Evolutionary conservation across 140 eudicot genomes (phyloP), one percentile per base, ranked within the genome.

Genomic region (Erigeron philadelphicus): DNA sequence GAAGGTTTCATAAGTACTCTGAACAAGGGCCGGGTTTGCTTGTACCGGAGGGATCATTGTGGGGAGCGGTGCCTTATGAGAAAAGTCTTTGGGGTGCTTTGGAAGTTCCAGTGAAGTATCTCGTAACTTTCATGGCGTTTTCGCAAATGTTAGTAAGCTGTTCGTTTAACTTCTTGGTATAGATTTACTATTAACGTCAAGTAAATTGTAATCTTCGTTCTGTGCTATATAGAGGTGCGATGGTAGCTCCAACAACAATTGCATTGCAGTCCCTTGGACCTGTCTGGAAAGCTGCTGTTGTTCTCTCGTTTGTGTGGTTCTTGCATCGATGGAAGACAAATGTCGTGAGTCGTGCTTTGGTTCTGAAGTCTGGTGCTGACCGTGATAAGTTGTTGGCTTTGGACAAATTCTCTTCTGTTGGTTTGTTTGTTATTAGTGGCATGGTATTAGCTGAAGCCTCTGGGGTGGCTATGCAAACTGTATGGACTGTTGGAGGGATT

Each of bases 361-460:
- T 79, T 73, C 59, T 54, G 55, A 76, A 75, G 75, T 73, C 82
- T 70, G 80, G 81, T 11, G 52, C 76, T 62, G 95, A 83, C 63
- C 85, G 97, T 43, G 84, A 87, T 74, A 85, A 72, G 79, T 49
- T 94, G 82, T 71, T 94, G 45, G 76, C 87, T 43, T 21, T 94
- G 73, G 95, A 94, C 81, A 89, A 85, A 71, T 21, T 89, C 18
- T 89, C 97, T 13, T 87, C 99, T 13, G 94, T 89, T 74, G 99
- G 95, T 18, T 83, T 94, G 68, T 84, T 94, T 82, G 85, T 66
- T 1, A 69, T 89, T 70, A 97, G 95, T 62, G 70, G 83, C 55
- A 83, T 94, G 95, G 88, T 95, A 72, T 65, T 89, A 78, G 99
- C 99, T 48, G 99, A 94, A 78, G 97, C 97, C 3, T 89, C 86